Evolutionary conservation across 768 basidiomycete species (phyloP).

Genomic region (Mycena rebaudengoi): DNA sequence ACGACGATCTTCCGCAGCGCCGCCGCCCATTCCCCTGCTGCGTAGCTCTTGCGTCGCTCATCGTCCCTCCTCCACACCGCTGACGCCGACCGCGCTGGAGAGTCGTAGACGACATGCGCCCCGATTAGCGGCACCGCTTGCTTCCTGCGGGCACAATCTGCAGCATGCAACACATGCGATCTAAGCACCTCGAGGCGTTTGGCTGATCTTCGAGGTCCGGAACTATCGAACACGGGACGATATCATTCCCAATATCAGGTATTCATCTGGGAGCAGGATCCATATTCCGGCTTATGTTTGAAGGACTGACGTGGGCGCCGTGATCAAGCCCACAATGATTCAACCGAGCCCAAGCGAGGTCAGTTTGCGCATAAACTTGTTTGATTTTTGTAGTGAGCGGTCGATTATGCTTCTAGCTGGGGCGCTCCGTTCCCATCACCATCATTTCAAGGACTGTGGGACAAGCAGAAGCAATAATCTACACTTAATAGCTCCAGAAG

Average conservation of each 20-base stretch:
- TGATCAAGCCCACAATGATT: too few relatives aligned
- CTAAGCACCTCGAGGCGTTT: not conserved
- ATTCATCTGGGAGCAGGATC: too few relatives aligned
- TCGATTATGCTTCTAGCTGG: not conserved
- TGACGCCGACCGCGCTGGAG: not conserved
- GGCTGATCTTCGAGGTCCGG: not conserved
- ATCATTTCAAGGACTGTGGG: not conserved
- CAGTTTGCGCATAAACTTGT: not conserved
- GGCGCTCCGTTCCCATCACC: not conserved
- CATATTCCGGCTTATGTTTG: too few relatives aligned
- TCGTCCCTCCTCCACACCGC: slow-evolving; percentile 7
- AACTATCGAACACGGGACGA: not conserved
- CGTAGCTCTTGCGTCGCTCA: not conserved
- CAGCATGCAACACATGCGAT: not conserved
- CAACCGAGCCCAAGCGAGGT: not conserved
- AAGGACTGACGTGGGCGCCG: not conserved
- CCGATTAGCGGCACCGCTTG: not conserved
- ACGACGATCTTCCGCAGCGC: not conserved
- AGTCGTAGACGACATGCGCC: not conserved
- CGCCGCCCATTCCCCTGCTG: not conserved
- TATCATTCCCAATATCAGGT: too few relatives aligned
- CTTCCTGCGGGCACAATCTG: slow-evolving; percentile 1
- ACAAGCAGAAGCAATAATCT: not conserved
- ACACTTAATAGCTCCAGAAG: too few relatives aligned
- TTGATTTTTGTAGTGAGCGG: not conserved